These are phyloP conservation scores for Venustampulla echinocandica DNA, from an alignment of 495 filamentous ascomycete species.

Conservation along the genomic window DNA sequence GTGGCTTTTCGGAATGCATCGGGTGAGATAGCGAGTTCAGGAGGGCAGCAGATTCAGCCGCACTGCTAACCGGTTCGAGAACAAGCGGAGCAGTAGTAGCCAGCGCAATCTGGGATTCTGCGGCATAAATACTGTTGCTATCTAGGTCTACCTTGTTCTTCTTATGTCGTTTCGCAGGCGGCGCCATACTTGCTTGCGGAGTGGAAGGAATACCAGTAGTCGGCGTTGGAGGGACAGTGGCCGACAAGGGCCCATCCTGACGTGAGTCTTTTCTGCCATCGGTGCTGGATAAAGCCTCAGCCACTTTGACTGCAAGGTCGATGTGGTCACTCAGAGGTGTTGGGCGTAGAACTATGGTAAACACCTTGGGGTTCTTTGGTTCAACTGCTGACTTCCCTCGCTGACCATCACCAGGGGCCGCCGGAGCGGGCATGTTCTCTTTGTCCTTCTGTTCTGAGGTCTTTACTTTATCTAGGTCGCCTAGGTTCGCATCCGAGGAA, in stretches of 20 bases:
- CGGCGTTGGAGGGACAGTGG: slow-evolving; percentile 53
- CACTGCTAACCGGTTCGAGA: slow-evolving; percentile 61
- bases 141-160: slow-evolving; percentile 64
- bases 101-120: slow-evolving; percentile 62
- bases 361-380: slow-evolving; percentile 51
- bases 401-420: slow-evolving; percentile 33
- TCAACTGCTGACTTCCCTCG: slow-evolving; percentile 32
- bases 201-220: slow-evolving; percentile 54
- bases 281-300: slow-evolving; percentile 24
- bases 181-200: slow-evolving; percentile 43
- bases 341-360: slow-evolving; percentile 76
- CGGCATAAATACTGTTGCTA: slow-evolving; percentile 56
- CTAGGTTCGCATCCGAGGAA: slow-evolving; percentile 21
- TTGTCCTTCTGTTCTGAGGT: slow-evolving; percentile 29
- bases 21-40: slow-evolving; percentile 65
- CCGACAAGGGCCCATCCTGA: slow-evolving; percentile 37
- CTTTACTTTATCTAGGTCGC: slow-evolving; percentile 29
- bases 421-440: slow-evolving; percentile 44
- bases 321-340: slow-evolving; percentile 63
- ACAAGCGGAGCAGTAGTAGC: slow-evolving; percentile 65
- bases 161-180: slow-evolving; percentile 61
- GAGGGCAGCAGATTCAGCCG: slow-evolving; percentile 57
- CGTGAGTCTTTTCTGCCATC: slow-evolving; percentile 33
- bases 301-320: slow-evolving; percentile 60
- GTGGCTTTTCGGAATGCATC: slow-evolving; percentile 63